Base-by-base conservation (phyloP, 2,329 filamentous ascomycete genomes). In the Scopulariopsis brevicaulis region DNA sequence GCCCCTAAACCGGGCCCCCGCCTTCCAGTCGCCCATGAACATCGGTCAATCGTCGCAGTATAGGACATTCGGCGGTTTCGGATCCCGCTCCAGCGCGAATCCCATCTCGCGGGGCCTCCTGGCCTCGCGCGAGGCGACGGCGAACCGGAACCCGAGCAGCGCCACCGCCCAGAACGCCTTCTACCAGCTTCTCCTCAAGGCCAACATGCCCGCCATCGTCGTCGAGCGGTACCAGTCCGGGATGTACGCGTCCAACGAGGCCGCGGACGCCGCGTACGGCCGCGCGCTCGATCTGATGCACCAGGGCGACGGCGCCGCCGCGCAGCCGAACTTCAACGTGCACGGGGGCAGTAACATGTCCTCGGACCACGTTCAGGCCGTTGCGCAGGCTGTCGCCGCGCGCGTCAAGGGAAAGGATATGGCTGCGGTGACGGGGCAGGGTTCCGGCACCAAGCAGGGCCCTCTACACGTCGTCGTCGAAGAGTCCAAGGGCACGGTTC, bases 401-500 rank as follows among this genome's bases (percentile, higher is more conserved):
- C 83, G 83, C 55, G 80, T 80, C 55, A 78, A 81, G 56, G 88
- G 87, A 57, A 83, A 83, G 51, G 87, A 87, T 67, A 73, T 88
- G 60, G 80, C 84, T 10, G 70, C 77, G 24, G 73, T 77, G 53
- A 74, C 73, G 59, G 73, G 73, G 60, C 70, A 71, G 53, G 84
- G 85, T 46, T 83, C 82, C 54, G 91, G 91, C 37, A 81, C 79
- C 32, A 95, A 92, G 72, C 85, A 86, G 43, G 84, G 88, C 53
- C 93, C 93, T n/a, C 82, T 99, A 32, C 92, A 97, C 68, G 94
- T 99, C 50, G 89, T 97, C 14, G 90, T 99, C 6, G 92, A 97
- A 66, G 94, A 99, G 71, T 90, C 90, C 18, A 79, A 89, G 56
- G 85, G 89, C 58, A 85, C 82, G 62, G 80, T 82, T 35, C 79